Conservation (phyloP, 345 rosid genomes). For the Tarenaya hassleriana region DNA sequence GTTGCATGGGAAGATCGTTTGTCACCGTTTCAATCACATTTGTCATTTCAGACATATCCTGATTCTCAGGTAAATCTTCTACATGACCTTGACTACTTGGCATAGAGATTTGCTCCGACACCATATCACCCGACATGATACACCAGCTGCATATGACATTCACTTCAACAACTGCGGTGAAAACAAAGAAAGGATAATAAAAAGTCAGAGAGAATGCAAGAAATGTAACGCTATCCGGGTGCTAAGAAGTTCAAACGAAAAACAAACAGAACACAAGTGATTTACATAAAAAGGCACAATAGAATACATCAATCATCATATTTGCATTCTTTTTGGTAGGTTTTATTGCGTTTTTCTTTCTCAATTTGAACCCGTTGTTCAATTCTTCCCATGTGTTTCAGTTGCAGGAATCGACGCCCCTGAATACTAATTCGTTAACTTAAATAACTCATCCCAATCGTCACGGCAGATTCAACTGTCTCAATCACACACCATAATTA, state of each 20-base stretch:
- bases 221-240: neutral
- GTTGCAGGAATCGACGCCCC: neutral
- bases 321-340: too few species aligned
- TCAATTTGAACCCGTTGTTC: too few species aligned
- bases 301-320: too few species aligned
- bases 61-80: conserved; percentile 1
- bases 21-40: conserved; percentile 5
- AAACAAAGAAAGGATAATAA: neutral
- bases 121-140: conserved; percentile 20
- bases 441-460: conserved; percentile 5
- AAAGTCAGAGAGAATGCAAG: neutral
- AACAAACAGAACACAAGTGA: neutral
- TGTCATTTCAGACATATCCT: conserved; percentile 3
- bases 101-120: conserved; percentile 10
- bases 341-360: too few species aligned
- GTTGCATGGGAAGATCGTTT: conserved; percentile 5
- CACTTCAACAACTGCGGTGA: conserved; percentile 19
- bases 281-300: too few species aligned
- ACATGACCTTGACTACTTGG: neutral
- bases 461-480: neutral
- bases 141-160: conserved; percentile 18
- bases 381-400: too few species aligned
- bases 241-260: neutral
- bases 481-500: neutral
- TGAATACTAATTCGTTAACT: neutral